Evolutionary conservation across 2,329 filamentous ascomycete species (phyloP), one percentile per base, ranked within the genome.

Genomic region (Fusarium sublunatum): DNA sequence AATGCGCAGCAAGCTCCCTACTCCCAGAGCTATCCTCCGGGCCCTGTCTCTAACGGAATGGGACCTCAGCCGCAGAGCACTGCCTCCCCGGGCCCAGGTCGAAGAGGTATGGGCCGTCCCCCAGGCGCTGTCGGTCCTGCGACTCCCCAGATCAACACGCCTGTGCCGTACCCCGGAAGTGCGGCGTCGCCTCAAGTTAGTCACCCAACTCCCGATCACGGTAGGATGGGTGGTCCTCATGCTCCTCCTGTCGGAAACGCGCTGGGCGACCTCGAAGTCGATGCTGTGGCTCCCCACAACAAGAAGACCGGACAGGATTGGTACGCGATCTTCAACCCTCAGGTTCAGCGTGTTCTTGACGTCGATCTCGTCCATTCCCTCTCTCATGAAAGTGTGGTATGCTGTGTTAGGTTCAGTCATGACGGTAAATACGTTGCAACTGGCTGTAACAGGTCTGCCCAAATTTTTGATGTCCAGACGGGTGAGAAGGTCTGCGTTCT

Each of bases 361-460:
- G 93, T 99, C 50, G 93, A 97, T 66, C 84, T 99, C 35, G 90
- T 97, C 43, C 95, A 98, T 79, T 97, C 93, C 53, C 85, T 99
- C 49, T 87, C 88, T 59, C 95, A 99, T 73, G 92, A 97, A 74
- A 98, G 94, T 71, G 95, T 99, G 4, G 95, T 99, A 1, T 99
- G 95, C 84, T 99, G 95, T 75, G 95, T 99, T 32, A 87, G 95
- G 56, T 99, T 99, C 82, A 98, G 94, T 75, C 87, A 91, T 52
- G 95, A 99, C 73, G 95, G 95, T 68, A 93, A 96, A 74, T 97
- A 92, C 70, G 91, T 99, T 52, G 95, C 95, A 7, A 99, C 95
- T 6, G 95, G 95, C 39, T 98, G 95, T 83, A 99, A 99, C 78
- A 85, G 93, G 64, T 97, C 93, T n/a, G 95, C 95, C n/a, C 94